phyloP scores from a whole-genome alignment of 73 alveolate genomes.

The Blepharisma stoltei region DNA sequence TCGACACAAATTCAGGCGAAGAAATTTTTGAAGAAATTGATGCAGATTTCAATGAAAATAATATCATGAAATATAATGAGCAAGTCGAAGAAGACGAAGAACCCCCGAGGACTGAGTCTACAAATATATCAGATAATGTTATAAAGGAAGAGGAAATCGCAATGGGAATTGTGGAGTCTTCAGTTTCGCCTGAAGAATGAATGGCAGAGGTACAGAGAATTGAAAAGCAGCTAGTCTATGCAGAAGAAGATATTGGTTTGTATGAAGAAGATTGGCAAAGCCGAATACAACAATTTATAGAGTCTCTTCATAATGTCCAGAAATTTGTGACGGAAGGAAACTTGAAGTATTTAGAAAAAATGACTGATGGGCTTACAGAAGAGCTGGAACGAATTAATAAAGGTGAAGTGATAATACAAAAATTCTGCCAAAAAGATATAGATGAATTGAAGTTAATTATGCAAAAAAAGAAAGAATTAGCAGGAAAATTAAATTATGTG shows the following conservation, averaged over 20 bases:
- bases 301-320: neutral
- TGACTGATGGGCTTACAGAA: neutral
- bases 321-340: neutral
- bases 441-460: neutral
- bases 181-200: conserved; percentile 43
- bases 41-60: conserved; percentile 34
- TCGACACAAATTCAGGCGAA: neutral
- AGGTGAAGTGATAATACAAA: neutral
- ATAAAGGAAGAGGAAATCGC: neutral
- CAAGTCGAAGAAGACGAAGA: neutral
- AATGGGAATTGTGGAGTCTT: conserved; percentile 28
- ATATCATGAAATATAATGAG: neutral
- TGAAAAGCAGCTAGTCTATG: conserved; percentile 4
- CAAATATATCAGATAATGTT: neutral
- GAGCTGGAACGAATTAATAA: conserved; percentile 5
- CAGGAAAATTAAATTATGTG: too few species aligned
- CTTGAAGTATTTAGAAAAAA: conserved; percentile 4
- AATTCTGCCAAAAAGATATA: neutral
- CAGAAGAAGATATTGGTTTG: neutral
- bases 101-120: neutral
- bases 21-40: conserved; percentile 23
- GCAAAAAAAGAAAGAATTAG: neutral
- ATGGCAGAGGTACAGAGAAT: conserved; percentile 31
- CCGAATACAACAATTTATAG: neutral
- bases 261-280: conserved; percentile 3